These are phyloP conservation scores for Chondrus crispus DNA, from an alignment of 23 red algal species.

Conservation along the genomic window DNA sequence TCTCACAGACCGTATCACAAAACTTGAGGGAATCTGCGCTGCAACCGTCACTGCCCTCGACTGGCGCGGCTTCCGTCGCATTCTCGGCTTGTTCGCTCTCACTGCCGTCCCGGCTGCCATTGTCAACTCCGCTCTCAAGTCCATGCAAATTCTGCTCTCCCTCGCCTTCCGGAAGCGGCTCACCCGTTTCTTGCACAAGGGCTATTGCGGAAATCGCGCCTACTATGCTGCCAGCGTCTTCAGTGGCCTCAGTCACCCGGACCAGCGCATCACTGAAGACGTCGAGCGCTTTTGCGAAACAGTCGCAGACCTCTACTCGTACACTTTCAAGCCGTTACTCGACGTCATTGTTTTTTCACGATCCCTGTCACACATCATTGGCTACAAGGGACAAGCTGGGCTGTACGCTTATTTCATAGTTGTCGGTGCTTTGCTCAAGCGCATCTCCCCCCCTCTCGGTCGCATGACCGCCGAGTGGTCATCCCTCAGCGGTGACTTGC, in stretches of 20 bases:
- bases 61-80: conserved; percentile 58
- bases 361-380: conserved; percentile 55
- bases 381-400: conserved; percentile 65
- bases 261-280: conserved; percentile 80
- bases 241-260: conserved; percentile 49
- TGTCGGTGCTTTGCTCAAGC: conserved; percentile 23
- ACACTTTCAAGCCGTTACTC: conserved; percentile 80
- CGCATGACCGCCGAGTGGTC: conserved; percentile 70
- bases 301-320: conserved; percentile 75
- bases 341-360: conserved; percentile 76
- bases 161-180: conserved; percentile 58
- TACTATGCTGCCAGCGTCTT: conserved; percentile 76
- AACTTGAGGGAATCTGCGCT: conserved; percentile 64
- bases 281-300: conserved; percentile 81
- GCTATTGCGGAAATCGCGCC: conserved; percentile 51
- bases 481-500: conserved; percentile 47
- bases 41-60: conserved; percentile 60
- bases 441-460: conserved; percentile 72
- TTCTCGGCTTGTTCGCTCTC: conserved; percentile 41
- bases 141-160: conserved; percentile 55
- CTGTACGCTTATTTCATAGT: conserved; percentile 79
- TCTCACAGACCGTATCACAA: conserved; percentile 53
- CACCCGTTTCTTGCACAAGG: conserved; percentile 47
- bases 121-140: conserved; percentile 75
- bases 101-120: conserved; percentile 62